phyloP scores from a whole-genome alignment of 2,329 filamentous ascomycete genomes.

The Nakataea oryzae region DNA sequence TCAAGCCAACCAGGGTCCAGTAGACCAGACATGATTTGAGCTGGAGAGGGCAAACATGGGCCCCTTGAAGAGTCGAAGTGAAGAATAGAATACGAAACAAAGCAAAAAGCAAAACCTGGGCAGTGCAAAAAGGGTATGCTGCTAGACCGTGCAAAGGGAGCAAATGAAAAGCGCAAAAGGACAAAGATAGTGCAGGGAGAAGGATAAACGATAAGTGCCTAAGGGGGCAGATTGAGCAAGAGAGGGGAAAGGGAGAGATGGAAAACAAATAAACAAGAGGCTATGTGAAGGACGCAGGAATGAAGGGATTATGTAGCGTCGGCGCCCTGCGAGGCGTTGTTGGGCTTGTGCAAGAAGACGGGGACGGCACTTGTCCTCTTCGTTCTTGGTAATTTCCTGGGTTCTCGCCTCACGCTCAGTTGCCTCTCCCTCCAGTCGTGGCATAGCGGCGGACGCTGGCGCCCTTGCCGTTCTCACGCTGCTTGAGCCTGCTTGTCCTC shows the following conservation, averaged over 20 bases:
- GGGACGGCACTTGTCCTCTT: too few relatives aligned
- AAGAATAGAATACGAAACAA: neutral
- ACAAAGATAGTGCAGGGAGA: neutral
- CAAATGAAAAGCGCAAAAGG: neutral
- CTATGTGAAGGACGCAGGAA: too few relatives aligned
- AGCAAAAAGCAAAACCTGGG: neutral
- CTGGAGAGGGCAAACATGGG: neutral
- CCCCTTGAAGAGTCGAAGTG: neutral
- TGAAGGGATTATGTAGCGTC: neutral
- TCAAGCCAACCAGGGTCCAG: too few relatives aligned
- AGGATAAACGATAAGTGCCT: neutral
- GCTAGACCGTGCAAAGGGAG: neutral
- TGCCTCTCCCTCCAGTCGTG: neutral
- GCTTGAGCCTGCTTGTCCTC: slow-evolving; percentile 64
- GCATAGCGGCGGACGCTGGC: slow-evolving; percentile 4
- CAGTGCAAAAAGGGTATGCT: neutral
- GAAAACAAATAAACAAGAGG: too few relatives aligned
- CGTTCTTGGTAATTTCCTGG: neutral
- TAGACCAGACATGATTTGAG: too few relatives aligned
- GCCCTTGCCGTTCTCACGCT: slow-evolving; percentile 28
- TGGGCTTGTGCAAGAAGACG: neutral
- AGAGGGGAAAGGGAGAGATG: too few relatives aligned
- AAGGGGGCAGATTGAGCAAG: neutral
- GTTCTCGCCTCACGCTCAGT: too few relatives aligned
- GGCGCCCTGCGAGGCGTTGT: neutral